Conservation (phyloP, 768 basidiomycete species). For the Trametes maxima region DNA sequence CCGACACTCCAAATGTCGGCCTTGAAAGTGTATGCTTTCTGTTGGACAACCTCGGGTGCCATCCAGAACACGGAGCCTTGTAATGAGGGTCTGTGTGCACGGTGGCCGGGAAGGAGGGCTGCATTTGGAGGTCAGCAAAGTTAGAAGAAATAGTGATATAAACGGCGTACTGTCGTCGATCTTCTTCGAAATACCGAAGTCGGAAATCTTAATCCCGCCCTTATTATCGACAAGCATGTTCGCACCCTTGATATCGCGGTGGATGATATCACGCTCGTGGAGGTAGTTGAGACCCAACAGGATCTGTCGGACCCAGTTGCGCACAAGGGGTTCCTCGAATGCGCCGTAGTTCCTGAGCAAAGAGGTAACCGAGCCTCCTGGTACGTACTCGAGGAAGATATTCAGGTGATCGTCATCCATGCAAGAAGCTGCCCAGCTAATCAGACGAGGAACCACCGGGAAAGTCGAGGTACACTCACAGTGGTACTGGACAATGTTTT, state of each 20-base stretch:
- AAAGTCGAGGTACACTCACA: slow-evolving; percentile 54
- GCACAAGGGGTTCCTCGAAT: slow-evolving; percentile 90
- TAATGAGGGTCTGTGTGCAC: slow-evolving; percentile 85
- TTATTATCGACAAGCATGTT: slow-evolving; percentile 99
- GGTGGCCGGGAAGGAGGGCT: slow-evolving; percentile 59
- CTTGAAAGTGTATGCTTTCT: slow-evolving; percentile 87
- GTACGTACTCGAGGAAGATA: slow-evolving; percentile 97
- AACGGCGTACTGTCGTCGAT: slow-evolving; percentile 83
- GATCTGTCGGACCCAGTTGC: slow-evolving; percentile 92
- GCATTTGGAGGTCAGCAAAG: background rate
- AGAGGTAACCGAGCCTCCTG: slow-evolving; percentile 91
- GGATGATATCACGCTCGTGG: slow-evolving; percentile 92
- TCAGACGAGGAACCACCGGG: background rate
- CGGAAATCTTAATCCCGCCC: slow-evolving; percentile 95
- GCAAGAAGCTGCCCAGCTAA: slow-evolving; percentile 72
- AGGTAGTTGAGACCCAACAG: slow-evolving; percentile 87
- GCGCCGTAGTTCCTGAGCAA: slow-evolving; percentile 89
- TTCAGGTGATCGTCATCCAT: slow-evolving; percentile 89
- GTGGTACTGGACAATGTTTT: slow-evolving; percentile 97
- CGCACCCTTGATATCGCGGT: slow-evolving; percentile 98
- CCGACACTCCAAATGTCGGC: slow-evolving; percentile 98
- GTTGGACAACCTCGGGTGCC: slow-evolving; percentile 98
- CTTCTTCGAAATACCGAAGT: slow-evolving; percentile 97
- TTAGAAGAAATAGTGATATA: background rate
- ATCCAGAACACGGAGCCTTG: slow-evolving; percentile 99